phyloP scores from a whole-genome alignment of 106 monocot species.

The Dendrobium catenatum region DNA sequence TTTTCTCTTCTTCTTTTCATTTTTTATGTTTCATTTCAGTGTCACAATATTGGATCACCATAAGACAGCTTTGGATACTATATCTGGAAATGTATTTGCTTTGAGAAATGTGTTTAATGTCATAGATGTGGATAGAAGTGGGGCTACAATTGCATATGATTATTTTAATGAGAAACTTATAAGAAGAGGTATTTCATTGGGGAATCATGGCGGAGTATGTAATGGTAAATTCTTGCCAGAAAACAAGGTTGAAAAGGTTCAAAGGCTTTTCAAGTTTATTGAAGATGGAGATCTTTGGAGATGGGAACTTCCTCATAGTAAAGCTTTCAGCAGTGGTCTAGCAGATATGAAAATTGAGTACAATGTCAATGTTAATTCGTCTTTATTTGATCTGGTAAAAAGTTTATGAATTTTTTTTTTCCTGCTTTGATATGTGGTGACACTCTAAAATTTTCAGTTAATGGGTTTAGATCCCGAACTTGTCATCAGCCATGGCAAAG shows the following conservation, averaged over 20 bases:
- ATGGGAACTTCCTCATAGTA: conserved; percentile 75
- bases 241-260: conserved; percentile 41
- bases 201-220: conserved; percentile 10
- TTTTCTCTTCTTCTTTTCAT: not conserved
- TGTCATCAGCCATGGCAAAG: conserved; percentile 49
- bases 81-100: conserved; percentile 28
- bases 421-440: not conserved
- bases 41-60: conserved; percentile 94
- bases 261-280: conserved; percentile 60
- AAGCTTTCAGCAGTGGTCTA: conserved; percentile 88
- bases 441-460: conserved; percentile 34
- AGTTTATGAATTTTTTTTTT: not conserved
- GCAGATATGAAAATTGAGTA: conserved; percentile 74
- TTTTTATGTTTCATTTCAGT: conserved; percentile 32
- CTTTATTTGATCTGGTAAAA: conserved; percentile 71
- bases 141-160: conserved; percentile 87
- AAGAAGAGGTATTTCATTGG: conserved; percentile 1
- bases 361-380: conserved; percentile 58
- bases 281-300: conserved; percentile 98
- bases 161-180: conserved; percentile 67
- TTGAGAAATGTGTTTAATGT: conserved; percentile 59
- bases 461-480: conserved; percentile 61
- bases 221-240: conserved; percentile 28
- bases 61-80: conserved; percentile 77
- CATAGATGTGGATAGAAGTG: conserved; percentile 87